Base-by-base conservation (phyloP, 1,284 basidiomycete genomes). In the Phaffia rhodozyma region DNA sequence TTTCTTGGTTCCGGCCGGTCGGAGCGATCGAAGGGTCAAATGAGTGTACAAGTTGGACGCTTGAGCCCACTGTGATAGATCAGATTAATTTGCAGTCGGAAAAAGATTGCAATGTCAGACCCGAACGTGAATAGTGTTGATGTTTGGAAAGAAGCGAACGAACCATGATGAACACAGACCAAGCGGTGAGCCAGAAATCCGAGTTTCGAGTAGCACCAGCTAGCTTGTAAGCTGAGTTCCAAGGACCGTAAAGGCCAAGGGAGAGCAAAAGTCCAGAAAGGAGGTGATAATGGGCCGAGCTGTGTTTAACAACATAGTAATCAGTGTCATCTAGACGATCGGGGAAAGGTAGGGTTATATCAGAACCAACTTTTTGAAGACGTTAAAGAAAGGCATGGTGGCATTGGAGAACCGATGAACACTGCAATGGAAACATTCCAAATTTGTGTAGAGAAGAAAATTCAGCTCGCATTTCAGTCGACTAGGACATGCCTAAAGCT, bases 361-460 rank as follows among this genome's bases (percentile, higher is more conserved):
- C 13, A 11, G 67, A 66, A 76, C 81, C 55, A 65, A 93, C 90
- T 98, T 98, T 74, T 87, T 88, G 79, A 93, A 87, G 55, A 98
- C 82, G 73, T 92, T 91, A 67, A 76, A 75, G 65, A 88, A 77
- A 0, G 94, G 96, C 86, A 98, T 96, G 0, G 94, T 97, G 1
- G 84, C 87, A 75, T 92, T 85, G 43, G 91, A 96, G 81, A 98
- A 98, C 23, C 89, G 86, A 75, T 97, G 93, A 1, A 96, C 84
- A 72, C 86, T 88, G 66, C 34, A 20, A 23, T 20, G 7, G 51
- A 25, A 51, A 20, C 53, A 23, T 32, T 23, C n/a, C 23, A 52
- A n/a, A 32, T 13, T 27, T 16, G 30, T 7, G 5, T 34, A 5
- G 4, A 9, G 9, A 34, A 34, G 9, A 34, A 34, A 9, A 34